phyloP scores from a whole-genome alignment of 352 stramenopile species.

The Phytophthora aleatoria region DNA sequence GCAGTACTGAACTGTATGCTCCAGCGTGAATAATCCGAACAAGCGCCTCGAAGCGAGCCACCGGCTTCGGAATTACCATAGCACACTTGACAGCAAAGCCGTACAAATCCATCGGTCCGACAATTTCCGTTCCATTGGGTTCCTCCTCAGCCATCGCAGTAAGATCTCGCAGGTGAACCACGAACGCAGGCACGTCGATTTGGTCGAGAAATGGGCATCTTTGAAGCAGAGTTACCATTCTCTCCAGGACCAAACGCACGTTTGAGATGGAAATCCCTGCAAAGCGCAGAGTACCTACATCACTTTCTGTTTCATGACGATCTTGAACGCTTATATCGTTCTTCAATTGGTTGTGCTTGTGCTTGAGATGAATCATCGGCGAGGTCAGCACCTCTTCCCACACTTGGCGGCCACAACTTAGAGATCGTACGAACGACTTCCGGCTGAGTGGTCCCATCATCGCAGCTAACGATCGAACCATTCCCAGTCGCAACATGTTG shows the following conservation, averaged over 20 bases:
- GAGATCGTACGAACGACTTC: constrained; percentile 40
- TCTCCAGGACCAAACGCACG: constrained; percentile 31
- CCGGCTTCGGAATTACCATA: constrained; percentile 49
- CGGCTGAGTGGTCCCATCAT: constrained; percentile 44
- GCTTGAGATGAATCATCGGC: constrained; percentile 21
- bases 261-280: constrained; percentile 20
- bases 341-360: constrained; percentile 7
- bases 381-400: constrained; percentile 49
- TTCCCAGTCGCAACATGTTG: constrained; percentile 48
- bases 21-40: constrained; percentile 48
- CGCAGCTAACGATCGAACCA: constrained; percentile 51
- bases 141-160: constrained; percentile 28
- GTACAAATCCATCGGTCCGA: constrained; percentile 38
- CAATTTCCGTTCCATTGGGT: constrained; percentile 13
- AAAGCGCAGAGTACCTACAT: constrained; percentile 17
- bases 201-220: constrained; percentile 65
- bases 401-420: constrained; percentile 35
- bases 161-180: constrained; percentile 54
- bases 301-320: not conserved
- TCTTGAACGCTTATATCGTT: not conserved
- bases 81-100: constrained; percentile 53
- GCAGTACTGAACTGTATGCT: constrained; percentile 46
- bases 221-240: constrained; percentile 50
- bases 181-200: constrained; percentile 55
- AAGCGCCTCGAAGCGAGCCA: constrained; percentile 44